Evolutionary conservation across 495 filamentous ascomycete genomes (phyloP).

Genomic region (Penicillium alfredii): DNA sequence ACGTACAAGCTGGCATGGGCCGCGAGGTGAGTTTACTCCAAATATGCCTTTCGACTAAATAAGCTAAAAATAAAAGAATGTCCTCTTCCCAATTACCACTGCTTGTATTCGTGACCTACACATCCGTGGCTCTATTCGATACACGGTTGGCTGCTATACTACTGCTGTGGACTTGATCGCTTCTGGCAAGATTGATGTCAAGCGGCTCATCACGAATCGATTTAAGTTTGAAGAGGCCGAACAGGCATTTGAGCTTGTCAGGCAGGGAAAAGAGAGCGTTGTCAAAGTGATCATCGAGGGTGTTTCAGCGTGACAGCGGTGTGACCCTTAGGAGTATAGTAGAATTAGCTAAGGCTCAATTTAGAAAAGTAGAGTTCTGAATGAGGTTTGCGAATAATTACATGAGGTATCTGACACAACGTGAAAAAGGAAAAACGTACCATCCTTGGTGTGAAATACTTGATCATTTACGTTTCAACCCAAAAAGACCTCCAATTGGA

Average conservation of each 20-base stretch:
- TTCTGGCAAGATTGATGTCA: slow-evolving; percentile 61
- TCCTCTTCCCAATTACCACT: slow-evolving; percentile 78
- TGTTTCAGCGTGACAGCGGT: too few species aligned
- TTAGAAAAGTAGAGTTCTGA: too few species aligned
- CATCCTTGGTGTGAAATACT: too few species aligned
- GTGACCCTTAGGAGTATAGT: too few species aligned
- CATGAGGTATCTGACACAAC: too few species aligned
- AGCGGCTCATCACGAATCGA: slow-evolving; percentile 62
- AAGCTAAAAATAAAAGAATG: slow-evolving; percentile 44
- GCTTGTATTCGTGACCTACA: slow-evolving; percentile 76
- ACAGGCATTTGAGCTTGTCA: slow-evolving; percentile 70
- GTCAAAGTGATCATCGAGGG: slow-evolving; percentile 82
- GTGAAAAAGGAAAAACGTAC: too few species aligned
- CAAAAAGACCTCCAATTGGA: too few species aligned
- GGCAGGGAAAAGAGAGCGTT: slow-evolving; percentile 66
- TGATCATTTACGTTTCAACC: too few species aligned
- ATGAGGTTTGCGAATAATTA: too few species aligned
- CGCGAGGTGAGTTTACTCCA: slow-evolving; percentile 46
- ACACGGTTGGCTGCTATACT: slow-evolving; percentile 70
- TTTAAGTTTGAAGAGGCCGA: slow-evolving; percentile 71
- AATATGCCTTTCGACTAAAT: not conserved
- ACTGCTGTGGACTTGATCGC: slow-evolving; percentile 68
- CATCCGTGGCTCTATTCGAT: slow-evolving; percentile 74
- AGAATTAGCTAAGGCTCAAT: too few species aligned
- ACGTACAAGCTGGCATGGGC: slow-evolving; percentile 85